These are phyloP conservation scores for Aspergillus biplanus DNA, from an alignment of 495 filamentous ascomycete species.

Conservation along the genomic window DNA sequence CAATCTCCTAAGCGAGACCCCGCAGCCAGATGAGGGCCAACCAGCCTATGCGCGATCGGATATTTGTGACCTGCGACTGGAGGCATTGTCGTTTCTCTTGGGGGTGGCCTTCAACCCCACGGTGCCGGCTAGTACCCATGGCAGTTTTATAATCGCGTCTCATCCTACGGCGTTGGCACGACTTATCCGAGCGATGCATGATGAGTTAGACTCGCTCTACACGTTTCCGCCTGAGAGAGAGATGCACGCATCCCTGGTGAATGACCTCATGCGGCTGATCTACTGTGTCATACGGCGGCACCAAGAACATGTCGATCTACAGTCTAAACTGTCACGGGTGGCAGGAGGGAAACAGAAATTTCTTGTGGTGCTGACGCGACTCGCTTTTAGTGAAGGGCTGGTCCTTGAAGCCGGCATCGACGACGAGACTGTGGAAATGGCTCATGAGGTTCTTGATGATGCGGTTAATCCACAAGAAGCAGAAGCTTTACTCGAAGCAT, in stretches of 20 bases:
- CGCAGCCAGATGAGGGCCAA: conserved; percentile 50
- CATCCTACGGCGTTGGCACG: conserved; percentile 60
- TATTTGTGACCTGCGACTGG: conserved; percentile 58
- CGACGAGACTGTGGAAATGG: conserved; percentile 67
- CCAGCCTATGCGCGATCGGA: conserved; percentile 51
- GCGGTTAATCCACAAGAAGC: conserved; percentile 72
- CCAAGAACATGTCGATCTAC: conserved; percentile 53
- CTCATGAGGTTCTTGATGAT: conserved; percentile 65
- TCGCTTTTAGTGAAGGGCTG: conserved; percentile 67
- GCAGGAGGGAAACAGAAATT: conserved; percentile 67
- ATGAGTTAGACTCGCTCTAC: conserved; percentile 65
- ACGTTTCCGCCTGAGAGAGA: conserved; percentile 47
- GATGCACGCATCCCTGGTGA: conserved; percentile 54
- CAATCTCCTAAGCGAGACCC: conserved; percentile 60
- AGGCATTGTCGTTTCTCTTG: conserved; percentile 59
- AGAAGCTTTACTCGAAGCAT: conserved; percentile 62
- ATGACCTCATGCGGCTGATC: conserved; percentile 63
- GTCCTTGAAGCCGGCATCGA: conserved; percentile 68
- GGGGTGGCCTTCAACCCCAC: conserved; percentile 48
- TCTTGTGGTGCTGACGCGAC: conserved; percentile 63
- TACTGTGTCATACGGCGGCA: conserved; percentile 59
- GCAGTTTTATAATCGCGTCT: conserved; percentile 54
- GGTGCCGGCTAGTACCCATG: conserved; percentile 46
- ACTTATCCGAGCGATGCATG: conserved; percentile 64
- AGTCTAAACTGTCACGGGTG: conserved; percentile 58